These are phyloP conservation scores for Chenopodium album DNA, from an alignment of 148 eudicot species.

Conservation along the genomic window DNA sequence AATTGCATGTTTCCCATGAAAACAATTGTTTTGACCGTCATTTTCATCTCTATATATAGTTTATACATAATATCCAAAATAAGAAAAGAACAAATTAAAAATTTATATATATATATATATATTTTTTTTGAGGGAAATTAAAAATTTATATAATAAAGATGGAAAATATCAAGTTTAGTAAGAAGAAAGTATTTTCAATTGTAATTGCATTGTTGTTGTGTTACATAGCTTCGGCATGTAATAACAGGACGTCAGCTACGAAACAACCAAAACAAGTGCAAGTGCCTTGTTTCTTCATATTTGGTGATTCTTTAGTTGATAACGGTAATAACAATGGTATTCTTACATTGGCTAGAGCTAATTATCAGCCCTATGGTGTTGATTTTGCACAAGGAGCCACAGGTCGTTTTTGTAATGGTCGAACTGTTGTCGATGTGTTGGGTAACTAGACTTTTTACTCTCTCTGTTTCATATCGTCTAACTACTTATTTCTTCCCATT, in stretches of 20 bases:
- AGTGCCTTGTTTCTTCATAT: constrained; percentile 63
- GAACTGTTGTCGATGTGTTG: constrained; percentile 59
- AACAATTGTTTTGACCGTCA: neutral
- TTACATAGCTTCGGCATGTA: constrained; percentile 9
- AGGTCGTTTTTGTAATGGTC: constrained; percentile 77
- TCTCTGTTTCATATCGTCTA: neutral
- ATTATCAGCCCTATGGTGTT: constrained; percentile 69
- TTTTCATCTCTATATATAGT: neutral
- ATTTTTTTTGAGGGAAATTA: no score
- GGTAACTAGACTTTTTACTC: constrained; percentile 29
- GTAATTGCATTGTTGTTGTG: constrained; percentile 3
- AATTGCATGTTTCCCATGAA: constrained; percentile 5
- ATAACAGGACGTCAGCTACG: neutral
- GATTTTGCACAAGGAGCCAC: constrained; percentile 67
- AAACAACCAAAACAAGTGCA: constrained; percentile 20
- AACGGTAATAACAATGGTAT: constrained; percentile 74
- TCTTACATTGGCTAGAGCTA: constrained; percentile 66
- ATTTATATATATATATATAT: no score
- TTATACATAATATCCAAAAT: neutral
- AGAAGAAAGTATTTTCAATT: neutral
- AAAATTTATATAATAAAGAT: neutral
- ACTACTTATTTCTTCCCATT: neutral
- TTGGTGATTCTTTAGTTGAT: constrained; percentile 81
- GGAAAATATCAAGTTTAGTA: constrained; percentile 1
- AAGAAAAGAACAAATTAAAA: neutral